Evolutionary conservation across 768 basidiomycete genomes (phyloP).

Genomic region (Trametopsis cervina): DNA sequence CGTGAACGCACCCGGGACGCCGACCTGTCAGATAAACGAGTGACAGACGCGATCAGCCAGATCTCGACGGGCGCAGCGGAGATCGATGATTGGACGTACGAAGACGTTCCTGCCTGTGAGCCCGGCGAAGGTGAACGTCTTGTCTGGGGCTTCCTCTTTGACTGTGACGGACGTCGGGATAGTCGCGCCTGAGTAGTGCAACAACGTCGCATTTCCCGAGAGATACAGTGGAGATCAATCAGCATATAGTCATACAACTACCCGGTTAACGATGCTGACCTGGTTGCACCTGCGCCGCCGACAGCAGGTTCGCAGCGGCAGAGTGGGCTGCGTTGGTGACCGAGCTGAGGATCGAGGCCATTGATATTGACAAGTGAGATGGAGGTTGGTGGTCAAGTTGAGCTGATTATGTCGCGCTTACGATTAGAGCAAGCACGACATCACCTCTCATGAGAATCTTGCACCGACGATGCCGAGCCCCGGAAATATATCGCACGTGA

Average conservation of each 20-base stretch:
- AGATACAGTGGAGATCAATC: neutral
- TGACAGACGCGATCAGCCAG: neutral
- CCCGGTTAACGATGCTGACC: neutral
- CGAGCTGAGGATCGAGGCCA: slow-evolving; percentile 41
- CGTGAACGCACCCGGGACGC: slow-evolving; percentile 75
- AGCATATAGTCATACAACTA: neutral
- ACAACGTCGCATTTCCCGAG: too few relatives aligned
- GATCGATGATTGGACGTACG: slow-evolving; percentile 34
- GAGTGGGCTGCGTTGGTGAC: slow-evolving; percentile 50
- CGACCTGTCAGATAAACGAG: slow-evolving; percentile 51
- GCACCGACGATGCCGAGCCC: too few relatives aligned
- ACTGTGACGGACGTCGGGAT: slow-evolving; percentile 43
- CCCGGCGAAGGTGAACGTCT: slow-evolving; percentile 31
- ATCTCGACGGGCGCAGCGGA: too few relatives aligned
- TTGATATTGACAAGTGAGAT: slow-evolving; percentile 14
- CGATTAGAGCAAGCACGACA: too few relatives aligned
- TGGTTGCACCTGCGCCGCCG: slow-evolving; percentile 36
- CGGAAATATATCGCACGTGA: too few relatives aligned
- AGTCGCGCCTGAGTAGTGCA: slow-evolving; percentile 27
- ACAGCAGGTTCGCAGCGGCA: slow-evolving; percentile 43
- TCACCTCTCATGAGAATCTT: too few relatives aligned
- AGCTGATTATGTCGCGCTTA: neutral
- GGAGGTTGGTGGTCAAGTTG: slow-evolving; percentile 1
- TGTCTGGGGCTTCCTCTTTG: slow-evolving; percentile 52
- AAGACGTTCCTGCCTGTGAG: slow-evolving; percentile 58